These are phyloP conservation scores for Zoysia matrella DNA, from an alignment of 202 grass and related monocot genomes.

Conservation along the genomic window DNA sequence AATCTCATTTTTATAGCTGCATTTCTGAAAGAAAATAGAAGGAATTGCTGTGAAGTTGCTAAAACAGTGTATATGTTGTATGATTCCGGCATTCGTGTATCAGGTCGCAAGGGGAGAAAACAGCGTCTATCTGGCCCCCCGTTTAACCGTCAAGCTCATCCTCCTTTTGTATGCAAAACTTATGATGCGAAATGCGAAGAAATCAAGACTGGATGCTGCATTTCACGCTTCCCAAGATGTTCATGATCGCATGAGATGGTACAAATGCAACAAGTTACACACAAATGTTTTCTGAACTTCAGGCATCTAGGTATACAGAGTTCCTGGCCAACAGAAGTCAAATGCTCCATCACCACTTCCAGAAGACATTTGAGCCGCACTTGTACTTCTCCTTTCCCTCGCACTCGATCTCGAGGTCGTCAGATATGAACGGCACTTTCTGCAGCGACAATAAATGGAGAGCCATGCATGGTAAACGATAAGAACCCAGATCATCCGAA, in stretches of 20 bases:
- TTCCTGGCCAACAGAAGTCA: background rate
- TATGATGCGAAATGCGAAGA: background rate
- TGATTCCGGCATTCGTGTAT: background rate
- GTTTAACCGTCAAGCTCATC: background rate
- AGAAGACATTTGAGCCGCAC: slow-evolving; percentile 99
- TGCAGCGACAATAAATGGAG: slow-evolving; percentile 26
- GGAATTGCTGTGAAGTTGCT: too few species aligned
- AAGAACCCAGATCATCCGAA: background rate
- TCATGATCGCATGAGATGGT: slow-evolving; percentile 8
- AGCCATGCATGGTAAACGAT: background rate
- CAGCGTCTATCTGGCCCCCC: background rate
- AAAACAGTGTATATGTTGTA: background rate
- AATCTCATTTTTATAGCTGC: too few species aligned
- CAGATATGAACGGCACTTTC: slow-evolving; percentile 84
- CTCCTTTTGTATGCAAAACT: background rate
- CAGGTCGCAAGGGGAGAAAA: background rate
- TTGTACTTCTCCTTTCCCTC: slow-evolving; percentile 99
- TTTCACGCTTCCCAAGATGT: background rate
- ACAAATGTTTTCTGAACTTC: slow-evolving; percentile 5
- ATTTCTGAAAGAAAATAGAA: too few species aligned
- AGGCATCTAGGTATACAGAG: slow-evolving; percentile 27
- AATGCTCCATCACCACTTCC: slow-evolving; percentile 62
- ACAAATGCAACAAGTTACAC: slow-evolving; percentile 29
- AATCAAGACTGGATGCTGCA: background rate
- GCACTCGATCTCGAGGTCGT: slow-evolving; percentile 91